A percentile compares a stretch with the other conserved stretches of the same genome.
These are phyloP conservation scores for Microdochium trichocladiopsis DNA, from an alignment of 2,329 filamentous ascomycete genomes.

Conservation along the genomic window DNA sequence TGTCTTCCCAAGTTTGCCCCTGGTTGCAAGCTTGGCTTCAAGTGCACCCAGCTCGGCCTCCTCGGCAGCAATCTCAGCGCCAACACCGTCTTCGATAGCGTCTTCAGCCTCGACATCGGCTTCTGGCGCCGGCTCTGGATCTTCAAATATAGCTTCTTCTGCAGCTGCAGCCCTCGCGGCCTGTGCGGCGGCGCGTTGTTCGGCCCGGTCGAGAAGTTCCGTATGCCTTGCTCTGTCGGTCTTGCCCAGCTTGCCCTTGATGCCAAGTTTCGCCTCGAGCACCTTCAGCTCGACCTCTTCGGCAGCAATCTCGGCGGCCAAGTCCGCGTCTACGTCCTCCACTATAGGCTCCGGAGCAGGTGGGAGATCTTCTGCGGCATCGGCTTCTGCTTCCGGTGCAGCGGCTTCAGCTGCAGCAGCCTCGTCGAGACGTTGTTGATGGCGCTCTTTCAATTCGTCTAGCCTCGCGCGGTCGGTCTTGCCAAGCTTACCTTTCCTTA, in stretches of 20 bases:
- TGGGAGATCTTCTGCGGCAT: not conserved
- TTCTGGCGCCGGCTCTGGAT: not conserved
- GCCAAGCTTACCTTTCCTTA: not conserved
- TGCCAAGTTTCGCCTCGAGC: not conserved
- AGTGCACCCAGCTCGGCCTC: not conserved
- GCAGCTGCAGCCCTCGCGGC: not conserved
- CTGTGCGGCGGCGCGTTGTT: not conserved
- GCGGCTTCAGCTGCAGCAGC: not conserved
- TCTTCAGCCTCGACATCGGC: not conserved
- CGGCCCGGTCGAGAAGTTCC: not conserved
- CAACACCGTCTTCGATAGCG: constrained; percentile 8
- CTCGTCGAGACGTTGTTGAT: not conserved
- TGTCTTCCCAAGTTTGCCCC: not conserved
- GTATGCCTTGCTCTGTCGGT: not conserved
- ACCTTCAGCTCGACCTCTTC: not conserved
- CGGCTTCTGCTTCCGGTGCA: not conserved
- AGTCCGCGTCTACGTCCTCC: constrained; percentile 13
- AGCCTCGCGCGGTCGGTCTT: not conserved
- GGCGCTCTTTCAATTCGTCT: not conserved
- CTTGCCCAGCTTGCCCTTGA: not conserved
- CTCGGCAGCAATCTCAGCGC: constrained; percentile 1
- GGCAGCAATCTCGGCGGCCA: not conserved
- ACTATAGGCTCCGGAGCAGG: constrained; percentile 3
- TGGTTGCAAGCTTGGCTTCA: not conserved
- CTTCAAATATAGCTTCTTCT: not conserved